Evolutionary conservation across 176 grass and related monocot genomes (phyloP), one percentile per base, ranked within the genome.

Genomic region (Panicum miliaceum): DNA sequence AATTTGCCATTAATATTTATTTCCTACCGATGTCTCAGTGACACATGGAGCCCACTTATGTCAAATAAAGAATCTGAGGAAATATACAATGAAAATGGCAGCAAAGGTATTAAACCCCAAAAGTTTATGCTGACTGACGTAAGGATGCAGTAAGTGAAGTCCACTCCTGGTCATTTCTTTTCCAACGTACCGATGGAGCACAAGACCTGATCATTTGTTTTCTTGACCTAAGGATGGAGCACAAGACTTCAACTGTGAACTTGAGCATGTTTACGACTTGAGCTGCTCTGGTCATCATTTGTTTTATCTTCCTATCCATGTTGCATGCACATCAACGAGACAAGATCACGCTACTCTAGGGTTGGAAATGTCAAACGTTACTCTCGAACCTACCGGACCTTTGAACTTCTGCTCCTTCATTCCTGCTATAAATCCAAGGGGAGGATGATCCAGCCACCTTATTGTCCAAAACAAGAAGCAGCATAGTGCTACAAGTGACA

Each of bases 201-300:
- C 13, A 72, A 51, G 70, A 51, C 46, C 11, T 20, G 13, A 7
- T 34, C 60, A 64, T 48, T 46, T 22, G 0, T 48, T 64, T 79
- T 64, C 41, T 48, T 48, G 62, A 66, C 60, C 42, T 10, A 67
- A 80, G 43, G 77, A 80, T 67, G 78, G 45, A 52, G 78, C 78
- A n/a, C 62, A 80, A 67, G 78, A 68, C 32, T 80, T 80, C 78
- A 80, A 67, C 29, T 23, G 3, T 2, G 11, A 36, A 29, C 78
- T 53, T 80, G 63, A 80, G 20, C 62, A 68, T 68, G 78, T 80
- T 26, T 2, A 6, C 16, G 78, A 80, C 78, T 14, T 9, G 62
- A 38, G 19, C 19, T 34, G 25, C 18, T 65, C 76, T 46, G 20
- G 58, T 75, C 27, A 4, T 65, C 10, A 46, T 8, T 47, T 7